These are phyloP conservation scores for Dipteronia dyeriana DNA, from an alignment of 345 rosid species.

Conservation along the genomic window DNA sequence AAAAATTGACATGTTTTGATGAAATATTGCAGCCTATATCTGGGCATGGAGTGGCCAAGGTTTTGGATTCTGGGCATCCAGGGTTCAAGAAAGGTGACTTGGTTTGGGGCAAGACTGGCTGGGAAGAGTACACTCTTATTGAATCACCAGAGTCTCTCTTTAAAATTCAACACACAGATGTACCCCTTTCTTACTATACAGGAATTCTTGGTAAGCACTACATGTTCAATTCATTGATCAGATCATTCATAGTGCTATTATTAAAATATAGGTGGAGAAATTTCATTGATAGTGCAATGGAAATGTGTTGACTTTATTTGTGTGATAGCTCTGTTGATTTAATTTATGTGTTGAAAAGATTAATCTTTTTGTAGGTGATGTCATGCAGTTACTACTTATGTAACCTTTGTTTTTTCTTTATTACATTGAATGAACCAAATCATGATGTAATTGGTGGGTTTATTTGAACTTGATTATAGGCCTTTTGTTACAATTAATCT, in stretches of 20 bases:
- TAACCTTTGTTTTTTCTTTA: no score
- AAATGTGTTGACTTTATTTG: no score
- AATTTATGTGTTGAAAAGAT: no score
- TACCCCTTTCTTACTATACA: constrained; percentile 62
- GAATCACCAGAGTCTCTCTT: constrained; percentile 32
- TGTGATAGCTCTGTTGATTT: no score
- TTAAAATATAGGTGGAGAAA: not conserved
- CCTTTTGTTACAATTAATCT: no score
- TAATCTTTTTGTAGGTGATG: no score
- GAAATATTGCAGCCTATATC: constrained; percentile 40
- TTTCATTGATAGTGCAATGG: not conserved
- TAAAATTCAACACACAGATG: constrained; percentile 50
- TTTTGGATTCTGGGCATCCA: constrained; percentile 52
- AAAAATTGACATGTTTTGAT: not conserved
- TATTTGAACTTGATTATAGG: no score
- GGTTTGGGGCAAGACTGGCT: constrained; percentile 57
- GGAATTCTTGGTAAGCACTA: constrained; percentile 30
- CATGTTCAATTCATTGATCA: not conserved
- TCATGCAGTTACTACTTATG: no score
- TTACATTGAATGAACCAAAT: no score
- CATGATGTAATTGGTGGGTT: no score
- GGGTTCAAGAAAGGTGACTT: constrained; percentile 51
- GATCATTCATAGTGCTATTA: not conserved
- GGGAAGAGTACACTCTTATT: constrained; percentile 64
- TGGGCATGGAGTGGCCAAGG: constrained; percentile 56